Base-by-base conservation (phyloP, 2,329 filamentous ascomycete species). In the Sporothrix sp. region DNA sequence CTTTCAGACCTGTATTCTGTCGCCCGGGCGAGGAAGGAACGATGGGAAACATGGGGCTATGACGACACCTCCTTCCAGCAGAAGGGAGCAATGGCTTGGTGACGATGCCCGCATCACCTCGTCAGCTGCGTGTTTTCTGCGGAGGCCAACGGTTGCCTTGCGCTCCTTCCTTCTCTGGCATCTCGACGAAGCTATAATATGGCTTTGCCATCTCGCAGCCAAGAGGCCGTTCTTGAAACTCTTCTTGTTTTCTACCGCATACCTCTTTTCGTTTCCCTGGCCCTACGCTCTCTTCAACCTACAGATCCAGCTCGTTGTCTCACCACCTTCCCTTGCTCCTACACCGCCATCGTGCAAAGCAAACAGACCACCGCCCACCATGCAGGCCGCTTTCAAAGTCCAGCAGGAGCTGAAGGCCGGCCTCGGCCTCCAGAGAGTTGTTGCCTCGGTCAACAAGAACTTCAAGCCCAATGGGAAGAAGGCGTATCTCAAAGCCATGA, bases 401-500 rank as follows among this genome's bases (percentile, higher is more conserved):
- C 68, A 71, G 58, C 54, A 60, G 42, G 60, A 65, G 52, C 51
- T 70, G 51, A 66, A 61, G 54, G 48, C 61, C n/a, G 61, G 63
- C 32, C 61, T 63, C 20, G 63, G 62, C 45, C 61, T 72, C n/a
- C 57, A 59, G 54, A 78, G 71, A 61, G 63, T 82, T 59, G 67
- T 64, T 37, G 66, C 77, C 49, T 65, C 77, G 27, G 71, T 71
- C 58, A 84, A 84, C 65, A 66, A 71, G 49, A 77, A 79, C 58
- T 82, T 83, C 64, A 66, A 75, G 58, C 68, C 67, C 54, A 71
- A 75, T 54, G 81, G 81, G 43, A 69, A 70, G 53, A 84, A 82
- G 65, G 81, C 79, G 28, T 84, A 85, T 59, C 74, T 80, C 57
- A 73, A 72, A 57, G 65, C 76, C 8, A 65, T 85, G 58, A 74